Base-by-base conservation (phyloP, 805 yeast species). In the Tetrapisispora namnaoensis region DNA sequence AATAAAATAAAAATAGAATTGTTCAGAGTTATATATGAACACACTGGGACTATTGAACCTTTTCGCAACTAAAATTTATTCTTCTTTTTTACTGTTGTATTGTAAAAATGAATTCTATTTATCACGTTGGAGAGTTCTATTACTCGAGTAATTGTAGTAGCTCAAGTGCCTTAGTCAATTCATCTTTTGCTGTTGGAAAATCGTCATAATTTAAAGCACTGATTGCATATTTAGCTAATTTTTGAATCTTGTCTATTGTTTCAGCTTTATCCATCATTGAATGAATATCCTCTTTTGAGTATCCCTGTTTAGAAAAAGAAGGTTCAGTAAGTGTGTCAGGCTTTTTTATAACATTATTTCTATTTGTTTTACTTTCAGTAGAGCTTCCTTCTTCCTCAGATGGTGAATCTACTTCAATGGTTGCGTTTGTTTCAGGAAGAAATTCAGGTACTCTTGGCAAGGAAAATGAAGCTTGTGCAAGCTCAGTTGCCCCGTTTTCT, bases 201-300 rank as follows among this genome's bases (percentile, higher is more conserved):
- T 85, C 95, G 52, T 85, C 91, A 61, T 83, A 85, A 59, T 83
- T 83, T 60, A 85, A 70, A 0, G 95, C 93, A 49, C 88, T 81
- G 7, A 83, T 79, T 1, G 89, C 91, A 61, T 80, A 85, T 60
- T 79, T 83, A 32, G 90, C 85, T 51, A 74, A 76, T 55, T 79
- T 83, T 58, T 84, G 91, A 1, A 82, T 78, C 55, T 74, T 70
- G 10, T 78, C 60, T 20, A 83, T 79, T 42, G 73, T 68, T 47
- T 78, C 85, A 21, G 81, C 76, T 16, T 72, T 70, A 49, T 76
- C 74, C 58, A 84, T 63, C 49, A 83, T 76, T 17, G 69, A 59
- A n/a, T 66, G 57, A 16, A 83, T 69, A 42, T 76, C 72, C 11
- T 67, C 72, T 50, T 67, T 64, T 9, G 63, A 18, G 6, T 28